Evolutionary conservation across 2,329 filamentous ascomycete genomes (phyloP), one percentile per base, ranked within the genome.

Genomic region (Botrytis porri): DNA sequence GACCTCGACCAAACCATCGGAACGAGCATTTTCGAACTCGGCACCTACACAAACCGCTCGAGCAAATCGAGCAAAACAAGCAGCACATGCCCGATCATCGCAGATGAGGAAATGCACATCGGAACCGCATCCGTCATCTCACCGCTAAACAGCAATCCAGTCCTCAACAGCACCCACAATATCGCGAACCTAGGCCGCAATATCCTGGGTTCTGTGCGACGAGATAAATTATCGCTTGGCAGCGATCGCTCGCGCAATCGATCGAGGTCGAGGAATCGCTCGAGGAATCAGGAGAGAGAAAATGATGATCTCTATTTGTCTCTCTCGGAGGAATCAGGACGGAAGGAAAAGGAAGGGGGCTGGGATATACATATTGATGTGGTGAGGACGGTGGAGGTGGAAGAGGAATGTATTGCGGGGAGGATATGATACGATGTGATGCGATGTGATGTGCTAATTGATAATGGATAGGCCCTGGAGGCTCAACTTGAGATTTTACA

Each of bases 341-440:
- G 9, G 16, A 29, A 16, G n/a, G 43, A 51, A 16, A 67, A 7
- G 25, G 64, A 67, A 18, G 64, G 48, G 3, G 65, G 65, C 0
- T 67, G 65, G 65, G 48, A 67, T 67, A 41, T 67, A 29, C 48
- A 67, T 37, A 67, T 67, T 39, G 65, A 22, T 57, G 48, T 67
- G 39, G 25, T 67, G 18, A 54, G n/a, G n/a, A 67, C 48, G 3
- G 35, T 67, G 4, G 65, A 57, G n/a, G 48, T 67, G 8, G 65
- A 41, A 29, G 65, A 67, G 35, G 65, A 67, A 41, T 29, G 48
- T n/a, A 37, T 67, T 32, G 25, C n/a, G 5, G 54, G 2, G 35
- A 57, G 37, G n/a, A 32, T 22, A 29, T 57, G 51, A 57, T 29
- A 4, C 12, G 5, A 65, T 8, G 10, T 48, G 16, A 37, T 37